Conservation (phyloP, 2,329 filamentous ascomycete genomes). For the Cadophora malorum region DNA sequence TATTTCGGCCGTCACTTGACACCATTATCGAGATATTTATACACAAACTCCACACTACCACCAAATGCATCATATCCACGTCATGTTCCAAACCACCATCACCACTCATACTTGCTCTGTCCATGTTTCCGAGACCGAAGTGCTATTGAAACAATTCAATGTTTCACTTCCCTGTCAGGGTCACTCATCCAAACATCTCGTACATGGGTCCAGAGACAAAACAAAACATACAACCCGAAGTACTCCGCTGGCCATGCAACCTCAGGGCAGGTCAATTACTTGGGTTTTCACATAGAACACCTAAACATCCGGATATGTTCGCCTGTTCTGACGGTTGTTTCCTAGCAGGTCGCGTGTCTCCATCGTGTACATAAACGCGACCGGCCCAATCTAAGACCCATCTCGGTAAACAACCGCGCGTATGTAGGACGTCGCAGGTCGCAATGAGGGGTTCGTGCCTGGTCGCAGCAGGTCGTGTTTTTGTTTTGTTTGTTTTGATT, state of each 20-base stretch:
- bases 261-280: no score
- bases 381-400: conserved; percentile 15
- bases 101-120: no score
- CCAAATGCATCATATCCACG: no score
- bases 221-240: neutral
- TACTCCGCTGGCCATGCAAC: no score
- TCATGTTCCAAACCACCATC: no score
- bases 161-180: neutral
- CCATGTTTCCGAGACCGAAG: no score
- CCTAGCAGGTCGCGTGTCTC: neutral
- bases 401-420: conserved; percentile 17
- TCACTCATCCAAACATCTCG: neutral
- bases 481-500: neutral
- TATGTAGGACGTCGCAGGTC: conserved; percentile 3
- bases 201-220: neutral
- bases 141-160: neutral
- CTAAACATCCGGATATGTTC: no score
- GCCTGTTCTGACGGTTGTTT: neutral
- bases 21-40: no score
- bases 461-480: neutral
- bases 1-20: no score
- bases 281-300: no score
- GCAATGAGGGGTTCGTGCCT: neutral
- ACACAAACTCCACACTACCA: no score
- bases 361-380: conserved; percentile 3